Percentiles rank a stretch among this genome's conserved stretches.
Evolutionary conservation across 192 early-diverging fungal genomes (phyloP).

Genomic region (Ambispora gerdemannii): DNA sequence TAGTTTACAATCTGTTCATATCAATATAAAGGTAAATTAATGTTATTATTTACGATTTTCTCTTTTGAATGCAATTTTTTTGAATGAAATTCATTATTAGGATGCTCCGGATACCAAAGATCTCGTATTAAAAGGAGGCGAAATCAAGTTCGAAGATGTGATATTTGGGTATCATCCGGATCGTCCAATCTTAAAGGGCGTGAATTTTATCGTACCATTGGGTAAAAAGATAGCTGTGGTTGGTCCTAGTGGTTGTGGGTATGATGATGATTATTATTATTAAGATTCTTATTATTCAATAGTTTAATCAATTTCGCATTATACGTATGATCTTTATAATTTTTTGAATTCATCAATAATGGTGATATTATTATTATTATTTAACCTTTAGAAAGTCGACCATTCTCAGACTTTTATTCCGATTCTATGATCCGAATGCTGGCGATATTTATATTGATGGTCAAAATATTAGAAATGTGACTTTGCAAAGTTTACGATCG

Average conservation of each 20-base stretch:
- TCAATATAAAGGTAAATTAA: conserved; percentile 35
- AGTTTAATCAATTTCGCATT: too few species aligned
- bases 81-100: not conserved
- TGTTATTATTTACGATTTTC: not conserved
- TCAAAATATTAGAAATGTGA: conserved; percentile 76
- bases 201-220: conserved; percentile 79
- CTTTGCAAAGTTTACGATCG: conserved; percentile 72
- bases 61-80: not conserved
- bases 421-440: conserved; percentile 85
- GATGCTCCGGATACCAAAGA: conserved; percentile 58
- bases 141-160: conserved; percentile 85
- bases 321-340: too few species aligned
- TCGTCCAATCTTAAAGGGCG: conserved; percentile 54
- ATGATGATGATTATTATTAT: conserved; percentile 45
- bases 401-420: conserved; percentile 80
- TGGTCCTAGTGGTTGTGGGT: conserved; percentile 89
- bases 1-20: conserved; percentile 60
- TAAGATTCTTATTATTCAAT: too few species aligned
- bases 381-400: conserved; percentile 74
- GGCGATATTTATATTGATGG: conserved; percentile 86
- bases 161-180: conserved; percentile 83
- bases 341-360: too few species aligned
- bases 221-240: conserved; percentile 90
- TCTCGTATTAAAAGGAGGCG: conserved; percentile 59
- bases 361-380: too few species aligned